Base-by-base conservation (phyloP, 2,329 filamentous ascomycete species). In the Penicillium sp. region DNA sequence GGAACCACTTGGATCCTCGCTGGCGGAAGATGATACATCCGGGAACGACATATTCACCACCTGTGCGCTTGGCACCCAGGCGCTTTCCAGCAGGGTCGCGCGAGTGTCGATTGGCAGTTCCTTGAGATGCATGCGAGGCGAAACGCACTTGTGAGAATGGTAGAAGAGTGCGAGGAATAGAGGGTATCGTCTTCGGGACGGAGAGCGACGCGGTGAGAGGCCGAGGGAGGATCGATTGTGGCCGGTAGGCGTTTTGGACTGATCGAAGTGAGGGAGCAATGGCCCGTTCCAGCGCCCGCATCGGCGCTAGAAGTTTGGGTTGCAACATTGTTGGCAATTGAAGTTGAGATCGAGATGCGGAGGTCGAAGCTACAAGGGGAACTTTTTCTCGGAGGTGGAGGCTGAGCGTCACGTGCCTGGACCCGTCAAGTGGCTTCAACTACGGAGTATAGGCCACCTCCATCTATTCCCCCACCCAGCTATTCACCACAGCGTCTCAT, bases 11-110 rank as follows among this genome's bases (percentile, higher is more conserved):
- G 4, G 95, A 96, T 70, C 95, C 95, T 72, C 94, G 89, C 79
- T 99, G 95, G 76, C 92, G 93, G 86, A 95, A 99, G 80, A 99
- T 91, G 79, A 99, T 99, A 82, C 97, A 98, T 57, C 95, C 95
- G 4, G 93, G 90, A 60, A 97, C 90, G 38, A 99, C 95, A 77
- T 89, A 96, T 81, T 97, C 90, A 75, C 94, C 94, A 77, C 91
- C 92, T 19, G 89, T 89, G 79, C 94, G 92, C 84, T 99, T 99
- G 5, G 94, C 93, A 68, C 95, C 95, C 68, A 99, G 81, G 76
- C 97, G 92, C 81, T 97, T 97, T 70, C 89, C 89, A 1, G 89
- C 83, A 4, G 88, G 87, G 70, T 90, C 85, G 73, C 88, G 88
- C 30, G 87, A 85, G 66, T 86, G 85, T 62, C 70, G 68, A 73